Percentiles rank a stretch among this genome's conserved stretches.
These are phyloP conservation scores for Martiniozyma abietophila DNA, from an alignment of 805 yeast species.

Conservation along the genomic window DNA sequence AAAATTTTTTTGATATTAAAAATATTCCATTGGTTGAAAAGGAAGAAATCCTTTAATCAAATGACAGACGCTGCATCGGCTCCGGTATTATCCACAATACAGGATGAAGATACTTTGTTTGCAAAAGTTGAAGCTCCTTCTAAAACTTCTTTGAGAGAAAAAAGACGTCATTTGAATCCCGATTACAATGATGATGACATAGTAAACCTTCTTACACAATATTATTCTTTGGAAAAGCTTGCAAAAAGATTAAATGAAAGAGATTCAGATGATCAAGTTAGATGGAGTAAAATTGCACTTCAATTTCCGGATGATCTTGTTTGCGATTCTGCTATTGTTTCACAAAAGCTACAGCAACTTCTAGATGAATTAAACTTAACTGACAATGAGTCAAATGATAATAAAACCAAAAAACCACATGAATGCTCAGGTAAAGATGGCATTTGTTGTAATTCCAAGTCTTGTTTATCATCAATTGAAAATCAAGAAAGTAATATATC, in stretches of 20 bases:
- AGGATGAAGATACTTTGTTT: slow-evolving; percentile 52
- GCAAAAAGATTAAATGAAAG: slow-evolving; percentile 19
- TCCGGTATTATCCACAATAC: slow-evolving; percentile 67
- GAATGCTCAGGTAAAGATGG: no score
- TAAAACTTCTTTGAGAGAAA: slow-evolving; percentile 10
- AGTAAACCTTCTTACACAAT: slow-evolving; percentile 30
- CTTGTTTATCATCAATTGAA: no score
- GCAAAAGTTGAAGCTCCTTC: slow-evolving; percentile 28
- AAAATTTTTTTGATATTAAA: slow-evolving; percentile 1
- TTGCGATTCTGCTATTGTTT: slow-evolving; percentile 67
- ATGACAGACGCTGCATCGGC: slow-evolving; percentile 19
- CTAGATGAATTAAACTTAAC: slow-evolving; percentile 19
- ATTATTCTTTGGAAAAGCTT: slow-evolving; percentile 40
- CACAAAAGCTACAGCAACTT: slow-evolving; percentile 39
- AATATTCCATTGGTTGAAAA: background rate
- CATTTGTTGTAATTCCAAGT: no score
- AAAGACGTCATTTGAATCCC: slow-evolving; percentile 21
- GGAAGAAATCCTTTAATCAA: background rate
- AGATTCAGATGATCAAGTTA: slow-evolving; percentile 15
- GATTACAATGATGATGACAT: slow-evolving; percentile 24
- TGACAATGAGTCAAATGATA: background rate
- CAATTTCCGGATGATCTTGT: slow-evolving; percentile 86
- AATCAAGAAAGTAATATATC: no score
- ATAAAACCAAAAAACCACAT: slow-evolving; percentile 6
- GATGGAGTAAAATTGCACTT: slow-evolving; percentile 52